These are phyloP conservation scores for Geotrichum histeridarum DNA, from an alignment of 1,139 yeast species.

Conservation along the genomic window DNA sequence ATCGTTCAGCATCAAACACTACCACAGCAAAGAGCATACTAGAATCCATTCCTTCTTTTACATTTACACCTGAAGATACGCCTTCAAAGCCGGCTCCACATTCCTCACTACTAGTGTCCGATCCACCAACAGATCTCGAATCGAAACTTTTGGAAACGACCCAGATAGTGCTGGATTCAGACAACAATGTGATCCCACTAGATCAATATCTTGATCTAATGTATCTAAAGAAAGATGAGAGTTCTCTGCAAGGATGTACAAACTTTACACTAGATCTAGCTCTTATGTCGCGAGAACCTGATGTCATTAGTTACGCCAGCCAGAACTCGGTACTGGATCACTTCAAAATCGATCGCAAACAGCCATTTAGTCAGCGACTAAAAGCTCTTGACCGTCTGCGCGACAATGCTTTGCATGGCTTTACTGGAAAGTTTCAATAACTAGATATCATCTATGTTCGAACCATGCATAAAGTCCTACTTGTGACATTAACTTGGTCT, in stretches of 20 bases:
- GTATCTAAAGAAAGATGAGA: background rate
- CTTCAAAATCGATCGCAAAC: slow-evolving; percentile 3
- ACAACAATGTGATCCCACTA: slow-evolving; percentile 4
- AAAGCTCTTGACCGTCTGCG: slow-evolving; percentile 9
- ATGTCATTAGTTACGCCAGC: slow-evolving; percentile 7
- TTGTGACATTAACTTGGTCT: no score
- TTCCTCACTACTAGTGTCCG: background rate
- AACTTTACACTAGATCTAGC: slow-evolving; percentile 10
- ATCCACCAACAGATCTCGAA: slow-evolving; percentile 7
- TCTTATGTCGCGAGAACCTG: slow-evolving; percentile 16
- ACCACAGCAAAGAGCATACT: background rate
- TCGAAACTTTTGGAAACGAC: slow-evolving; percentile 6
- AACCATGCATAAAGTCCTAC: no score
- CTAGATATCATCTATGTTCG: background rate
- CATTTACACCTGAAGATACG: background rate
- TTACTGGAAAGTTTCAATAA: slow-evolving; percentile 6
- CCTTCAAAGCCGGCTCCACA: background rate
- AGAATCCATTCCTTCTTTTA: background rate
- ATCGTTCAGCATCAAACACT: background rate
- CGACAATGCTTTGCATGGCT: slow-evolving; percentile 10
- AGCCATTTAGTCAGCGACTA: background rate
- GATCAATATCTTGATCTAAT: background rate
- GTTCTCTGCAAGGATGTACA: background rate
- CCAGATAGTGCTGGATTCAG: slow-evolving; percentile 2
- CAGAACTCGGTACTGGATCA: slow-evolving; percentile 7